Percentiles rank a stretch among this genome's conserved stretches.
Evolutionary conservation across 768 basidiomycete genomes (phyloP).

Genomic region (Mycena galericulata): DNA sequence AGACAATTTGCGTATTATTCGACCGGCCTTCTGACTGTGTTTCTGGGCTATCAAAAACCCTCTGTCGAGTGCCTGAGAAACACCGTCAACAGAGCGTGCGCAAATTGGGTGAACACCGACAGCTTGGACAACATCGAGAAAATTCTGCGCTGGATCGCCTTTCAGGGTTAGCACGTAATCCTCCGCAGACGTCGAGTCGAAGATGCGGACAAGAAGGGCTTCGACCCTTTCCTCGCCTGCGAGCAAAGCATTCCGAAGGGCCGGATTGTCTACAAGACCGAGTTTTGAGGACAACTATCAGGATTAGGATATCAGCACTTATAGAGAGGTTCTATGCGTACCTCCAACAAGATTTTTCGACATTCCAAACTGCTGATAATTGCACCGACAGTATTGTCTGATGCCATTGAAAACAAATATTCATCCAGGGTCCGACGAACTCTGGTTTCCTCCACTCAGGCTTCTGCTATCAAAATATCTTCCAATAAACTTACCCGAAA

Average conservation of each 20-base stretch:
- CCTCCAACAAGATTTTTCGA: neutral
- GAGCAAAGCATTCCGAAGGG: neutral
- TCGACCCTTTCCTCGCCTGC: neutral
- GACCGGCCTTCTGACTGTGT: constrained; percentile 14
- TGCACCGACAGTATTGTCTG: neutral
- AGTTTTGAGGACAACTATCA: constrained; percentile 5
- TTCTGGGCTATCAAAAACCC: neutral
- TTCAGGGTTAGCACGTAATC: neutral
- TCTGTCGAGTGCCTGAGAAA: neutral
- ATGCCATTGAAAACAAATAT: constrained; percentile 4
- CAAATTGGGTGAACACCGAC: neutral
- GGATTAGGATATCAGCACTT: neutral
- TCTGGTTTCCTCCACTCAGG: neutral
- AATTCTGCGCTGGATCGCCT: constrained; percentile 13
- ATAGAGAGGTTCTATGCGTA: neutral
- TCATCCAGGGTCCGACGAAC: neutral
- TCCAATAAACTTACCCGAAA: neutral
- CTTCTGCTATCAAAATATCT: neutral
- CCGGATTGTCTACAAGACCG: neutral
- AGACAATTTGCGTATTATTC: constrained; percentile 27
- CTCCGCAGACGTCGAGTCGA: neutral
- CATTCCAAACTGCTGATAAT: neutral
- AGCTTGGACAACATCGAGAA: constrained; percentile 20
- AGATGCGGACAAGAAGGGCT: neutral
- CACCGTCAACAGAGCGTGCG: neutral